Percentiles rank a stretch among this genome's conserved stretches.
phyloP scores from a whole-genome alignment of 441 rosid genomes.

The Arabidopsis hybrid region DNA sequence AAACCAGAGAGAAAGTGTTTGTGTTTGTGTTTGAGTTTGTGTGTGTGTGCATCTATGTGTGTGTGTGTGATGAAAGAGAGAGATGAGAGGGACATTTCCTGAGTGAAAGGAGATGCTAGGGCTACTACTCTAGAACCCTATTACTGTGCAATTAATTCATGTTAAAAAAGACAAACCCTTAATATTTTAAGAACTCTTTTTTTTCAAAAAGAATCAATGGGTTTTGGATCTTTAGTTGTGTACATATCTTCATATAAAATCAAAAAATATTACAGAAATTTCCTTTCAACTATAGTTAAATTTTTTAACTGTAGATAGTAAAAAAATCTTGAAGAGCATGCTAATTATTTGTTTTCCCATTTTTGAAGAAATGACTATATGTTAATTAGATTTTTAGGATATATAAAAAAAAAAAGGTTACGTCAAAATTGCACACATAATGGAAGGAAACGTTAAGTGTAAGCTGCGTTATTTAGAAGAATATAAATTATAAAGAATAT shows the following conservation, averaged over 20 bases:
- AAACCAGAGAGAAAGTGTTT: slow-evolving; percentile 40
- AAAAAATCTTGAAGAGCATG: background rate
- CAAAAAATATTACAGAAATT: background rate
- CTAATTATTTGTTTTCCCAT: background rate
- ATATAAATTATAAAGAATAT: background rate
- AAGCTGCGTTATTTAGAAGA: background rate
- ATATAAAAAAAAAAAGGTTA: background rate
- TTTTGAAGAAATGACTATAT: background rate
- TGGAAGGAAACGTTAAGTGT: background rate
- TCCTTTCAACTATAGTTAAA: background rate
- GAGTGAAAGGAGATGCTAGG: slow-evolving; percentile 50
- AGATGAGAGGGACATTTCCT: slow-evolving; percentile 52
- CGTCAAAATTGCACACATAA: slow-evolving; percentile 6
- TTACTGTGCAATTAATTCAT: slow-evolving; percentile 42
- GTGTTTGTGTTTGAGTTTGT: slow-evolving; percentile 25
- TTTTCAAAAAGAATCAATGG: slow-evolving; percentile 6
- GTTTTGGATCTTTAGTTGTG: slow-evolving; percentile 15
- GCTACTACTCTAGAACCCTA: slow-evolving; percentile 47
- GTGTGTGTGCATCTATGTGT: slow-evolving; percentile 10
- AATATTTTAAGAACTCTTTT: background rate
- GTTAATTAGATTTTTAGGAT: background rate
- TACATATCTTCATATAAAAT: slow-evolving; percentile 13
- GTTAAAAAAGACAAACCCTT: slow-evolving; percentile 42
- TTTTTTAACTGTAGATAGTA: no score
- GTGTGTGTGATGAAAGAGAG: slow-evolving; percentile 43